A percentile compares a stretch with the other conserved stretches of the same genome.
Conservation (phyloP, 345 rosid species). For the Melastoma malabathricum region DNA sequence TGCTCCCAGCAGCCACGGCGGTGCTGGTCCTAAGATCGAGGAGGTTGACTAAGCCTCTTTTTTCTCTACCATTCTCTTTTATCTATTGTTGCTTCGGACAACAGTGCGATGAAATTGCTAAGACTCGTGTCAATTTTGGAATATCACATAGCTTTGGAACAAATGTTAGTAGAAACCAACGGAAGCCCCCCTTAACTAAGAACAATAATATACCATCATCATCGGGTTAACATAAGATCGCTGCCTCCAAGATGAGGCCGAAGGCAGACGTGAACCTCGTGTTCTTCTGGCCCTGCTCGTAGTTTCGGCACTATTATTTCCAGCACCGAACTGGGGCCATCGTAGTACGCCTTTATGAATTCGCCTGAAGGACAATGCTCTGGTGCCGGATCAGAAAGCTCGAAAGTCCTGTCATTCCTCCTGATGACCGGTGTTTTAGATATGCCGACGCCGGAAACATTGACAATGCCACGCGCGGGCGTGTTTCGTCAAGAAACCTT, state of each 20-base stretch:
- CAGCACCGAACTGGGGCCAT: slow-evolving; percentile 80
- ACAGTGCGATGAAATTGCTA: no score
- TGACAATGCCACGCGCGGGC: slow-evolving; percentile 56
- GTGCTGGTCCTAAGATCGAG: slow-evolving; percentile 70
- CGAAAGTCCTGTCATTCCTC: slow-evolving; percentile 78
- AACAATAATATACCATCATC: slow-evolving; percentile 8
- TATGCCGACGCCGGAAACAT: slow-evolving; percentile 69
- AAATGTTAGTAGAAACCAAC: no score
- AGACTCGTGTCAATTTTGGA: no score
- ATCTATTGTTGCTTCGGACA: no score
- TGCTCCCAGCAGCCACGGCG: slow-evolving; percentile 33
- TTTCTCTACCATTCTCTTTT: no score
- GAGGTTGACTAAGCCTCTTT: slow-evolving; percentile 27
- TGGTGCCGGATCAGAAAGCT: slow-evolving; percentile 70
- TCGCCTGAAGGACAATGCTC: slow-evolving; percentile 99
- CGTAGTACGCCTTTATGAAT: slow-evolving; percentile 78
- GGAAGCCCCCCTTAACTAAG: no score
- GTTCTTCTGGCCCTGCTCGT: slow-evolving; percentile 73
- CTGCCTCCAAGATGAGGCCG: slow-evolving; percentile 60
- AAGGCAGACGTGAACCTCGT: slow-evolving; percentile 85
- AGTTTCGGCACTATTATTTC: slow-evolving; percentile 90
- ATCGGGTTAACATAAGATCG: slow-evolving; percentile 70
- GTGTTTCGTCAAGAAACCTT: slow-evolving; percentile 95
- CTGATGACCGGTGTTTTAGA: slow-evolving; percentile 64
- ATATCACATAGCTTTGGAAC: no score